Percentiles rank a stretch among this genome's conserved stretches.
These are phyloP conservation scores for Alternaria metachromatica DNA, from an alignment of 2,329 filamentous ascomycete genomes.

Conservation along the genomic window DNA sequence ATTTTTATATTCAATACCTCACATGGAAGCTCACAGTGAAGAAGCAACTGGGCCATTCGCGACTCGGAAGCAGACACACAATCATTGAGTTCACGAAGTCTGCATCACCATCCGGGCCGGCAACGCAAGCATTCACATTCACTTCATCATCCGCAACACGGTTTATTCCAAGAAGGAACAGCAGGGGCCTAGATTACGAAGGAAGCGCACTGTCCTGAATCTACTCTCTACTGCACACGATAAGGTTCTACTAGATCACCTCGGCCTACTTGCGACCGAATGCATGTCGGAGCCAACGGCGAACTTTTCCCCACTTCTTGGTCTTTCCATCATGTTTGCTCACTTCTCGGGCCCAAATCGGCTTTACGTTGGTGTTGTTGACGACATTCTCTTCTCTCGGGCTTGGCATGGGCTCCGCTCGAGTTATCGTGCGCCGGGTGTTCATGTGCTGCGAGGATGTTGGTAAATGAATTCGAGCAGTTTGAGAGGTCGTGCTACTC, in stretches of 20 bases:
- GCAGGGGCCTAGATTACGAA: neutral
- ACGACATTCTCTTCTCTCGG: neutral
- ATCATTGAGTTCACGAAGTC: neutral
- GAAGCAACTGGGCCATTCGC: neutral
- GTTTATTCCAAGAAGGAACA: neutral
- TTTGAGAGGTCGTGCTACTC: neutral
- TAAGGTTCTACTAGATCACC: neutral
- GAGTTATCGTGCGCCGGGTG: neutral
- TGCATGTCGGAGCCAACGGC: neutral
- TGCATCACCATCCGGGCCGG: neutral
- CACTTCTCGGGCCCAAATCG: neutral
- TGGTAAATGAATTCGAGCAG: neutral
- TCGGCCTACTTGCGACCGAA: neutral
- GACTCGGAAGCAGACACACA: neutral
- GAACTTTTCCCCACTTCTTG: neutral
- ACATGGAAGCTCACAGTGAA: neutral
- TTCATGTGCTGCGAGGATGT: neutral
- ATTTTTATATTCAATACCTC: neutral
- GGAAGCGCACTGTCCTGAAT: neutral
- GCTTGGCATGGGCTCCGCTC: neutral
- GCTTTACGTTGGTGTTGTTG: neutral
- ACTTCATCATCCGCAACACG: neutral
- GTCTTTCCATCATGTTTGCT: neutral
- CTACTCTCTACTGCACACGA: neutral
- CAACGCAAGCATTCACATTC: neutral